These are phyloP conservation scores for Cylindrodendrum hubeiense DNA, from an alignment of 2,329 filamentous ascomycete genomes.

Conservation along the genomic window DNA sequence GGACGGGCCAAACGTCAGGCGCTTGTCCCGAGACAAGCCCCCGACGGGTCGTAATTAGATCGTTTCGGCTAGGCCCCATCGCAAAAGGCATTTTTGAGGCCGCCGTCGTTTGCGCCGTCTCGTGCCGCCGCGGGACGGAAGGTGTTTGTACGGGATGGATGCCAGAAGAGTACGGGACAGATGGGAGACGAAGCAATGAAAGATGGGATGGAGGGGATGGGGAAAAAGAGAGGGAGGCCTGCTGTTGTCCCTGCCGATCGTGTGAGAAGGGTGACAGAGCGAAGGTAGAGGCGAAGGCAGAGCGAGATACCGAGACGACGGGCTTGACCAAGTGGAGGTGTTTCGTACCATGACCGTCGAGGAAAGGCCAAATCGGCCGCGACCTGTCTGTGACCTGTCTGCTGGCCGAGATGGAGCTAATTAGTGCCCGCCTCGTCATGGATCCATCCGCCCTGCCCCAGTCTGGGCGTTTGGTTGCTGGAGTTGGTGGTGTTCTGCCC, in stretches of 20 bases:
- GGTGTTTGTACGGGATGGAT: background rate
- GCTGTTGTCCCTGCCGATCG: background rate
- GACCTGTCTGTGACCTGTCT: background rate
- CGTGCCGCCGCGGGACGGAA: background rate
- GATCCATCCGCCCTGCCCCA: slow-evolving; percentile 1
- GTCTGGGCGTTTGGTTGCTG: background rate
- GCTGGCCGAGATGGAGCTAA: slow-evolving; percentile 15
- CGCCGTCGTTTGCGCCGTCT: slow-evolving; percentile 8
- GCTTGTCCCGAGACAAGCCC: slow-evolving; percentile 33
- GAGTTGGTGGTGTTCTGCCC: background rate
- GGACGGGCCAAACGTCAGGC: slow-evolving; percentile 23
- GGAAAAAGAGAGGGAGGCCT: background rate
- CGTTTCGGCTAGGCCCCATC: slow-evolving; percentile 11
- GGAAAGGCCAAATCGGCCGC: slow-evolving; percentile 10
- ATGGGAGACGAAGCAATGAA: slow-evolving; percentile 1
- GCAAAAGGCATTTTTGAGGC: background rate
- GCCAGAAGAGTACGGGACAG: slow-evolving; percentile 2
- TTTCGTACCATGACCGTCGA: slow-evolving; percentile 11
- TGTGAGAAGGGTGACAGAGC: background rate
- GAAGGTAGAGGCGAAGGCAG: background rate
- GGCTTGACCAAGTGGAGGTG: slow-evolving; percentile 4
- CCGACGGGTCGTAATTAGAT: slow-evolving; percentile 17
- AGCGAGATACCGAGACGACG: slow-evolving; percentile 14
- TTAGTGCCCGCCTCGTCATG: slow-evolving; percentile 15
- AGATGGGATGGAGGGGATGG: background rate